Evolutionary conservation across 2,329 filamentous ascomycete genomes (phyloP).

Genomic region (Madurella fahalii): DNA sequence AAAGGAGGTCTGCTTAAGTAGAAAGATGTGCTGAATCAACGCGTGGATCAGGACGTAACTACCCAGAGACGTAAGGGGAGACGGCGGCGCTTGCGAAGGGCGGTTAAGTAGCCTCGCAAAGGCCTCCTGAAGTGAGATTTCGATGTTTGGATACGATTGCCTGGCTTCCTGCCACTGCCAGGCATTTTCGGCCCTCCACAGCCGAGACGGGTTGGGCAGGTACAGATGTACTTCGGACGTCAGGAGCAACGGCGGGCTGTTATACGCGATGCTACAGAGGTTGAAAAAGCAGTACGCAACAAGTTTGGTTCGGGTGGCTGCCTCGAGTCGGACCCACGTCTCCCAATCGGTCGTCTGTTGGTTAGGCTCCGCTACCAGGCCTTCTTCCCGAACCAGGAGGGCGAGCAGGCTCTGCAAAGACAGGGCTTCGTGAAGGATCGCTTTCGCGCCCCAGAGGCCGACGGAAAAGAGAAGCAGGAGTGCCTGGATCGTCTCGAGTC

Average conservation of each 20-base stretch:
- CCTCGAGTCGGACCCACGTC: constrained; percentile 55
- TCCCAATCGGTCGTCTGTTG: constrained; percentile 52
- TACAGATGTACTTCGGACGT: constrained; percentile 56
- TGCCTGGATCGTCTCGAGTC: constrained; percentile 62
- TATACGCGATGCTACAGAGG: constrained; percentile 58
- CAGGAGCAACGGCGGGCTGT: constrained; percentile 54
- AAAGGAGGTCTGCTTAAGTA: constrained; percentile 61
- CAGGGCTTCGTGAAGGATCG: constrained; percentile 57
- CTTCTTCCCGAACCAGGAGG: constrained; percentile 55
- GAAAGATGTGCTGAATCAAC: constrained; percentile 67
- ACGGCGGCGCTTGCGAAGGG: constrained; percentile 43
- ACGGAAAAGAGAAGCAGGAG: constrained; percentile 58
- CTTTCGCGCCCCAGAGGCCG: constrained; percentile 58
- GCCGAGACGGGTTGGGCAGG: constrained; percentile 50
- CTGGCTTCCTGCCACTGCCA: constrained; percentile 59
- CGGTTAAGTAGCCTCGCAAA: constrained; percentile 53
- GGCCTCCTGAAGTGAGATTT: constrained; percentile 54
- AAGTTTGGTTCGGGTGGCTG: constrained; percentile 54
- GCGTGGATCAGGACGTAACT: constrained; percentile 71
- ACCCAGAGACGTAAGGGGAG: constrained; percentile 56
- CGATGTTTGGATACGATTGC: constrained; percentile 46
- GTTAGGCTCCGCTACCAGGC: constrained; percentile 46
- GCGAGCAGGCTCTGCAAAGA: constrained; percentile 56
- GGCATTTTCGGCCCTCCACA: constrained; percentile 54
- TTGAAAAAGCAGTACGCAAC: constrained; percentile 61